These are phyloP conservation scores for Dipteronia sinensis DNA, from an alignment of 345 rosid genomes.

Conservation along the genomic window DNA sequence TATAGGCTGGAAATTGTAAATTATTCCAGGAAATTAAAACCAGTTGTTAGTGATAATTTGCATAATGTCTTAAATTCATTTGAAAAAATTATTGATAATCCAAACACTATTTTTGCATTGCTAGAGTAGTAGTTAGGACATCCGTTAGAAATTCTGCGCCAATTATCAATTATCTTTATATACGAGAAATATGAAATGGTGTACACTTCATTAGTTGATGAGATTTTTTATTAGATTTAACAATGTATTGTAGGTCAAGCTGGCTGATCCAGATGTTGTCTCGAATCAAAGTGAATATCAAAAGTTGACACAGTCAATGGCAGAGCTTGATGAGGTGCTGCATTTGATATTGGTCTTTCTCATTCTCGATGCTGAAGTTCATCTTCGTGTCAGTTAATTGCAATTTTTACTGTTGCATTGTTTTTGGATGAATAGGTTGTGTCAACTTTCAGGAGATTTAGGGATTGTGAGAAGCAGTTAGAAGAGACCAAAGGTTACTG, in stretches of 20 bases:
- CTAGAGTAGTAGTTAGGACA: not conserved
- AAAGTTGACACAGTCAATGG: constrained; percentile 80
- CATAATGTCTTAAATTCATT: not conserved
- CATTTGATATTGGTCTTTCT: constrained; percentile 4
- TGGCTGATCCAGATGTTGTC: constrained; percentile 89
- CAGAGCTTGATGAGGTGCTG: constrained; percentile 90
- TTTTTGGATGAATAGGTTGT: constrained; percentile 60
- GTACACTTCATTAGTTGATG: not conserved
- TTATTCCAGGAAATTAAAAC: not conserved
- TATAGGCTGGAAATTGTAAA: not conserved
- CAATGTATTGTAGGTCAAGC: constrained; percentile 56
- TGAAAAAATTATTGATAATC: not conserved
- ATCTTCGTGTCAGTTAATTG: constrained; percentile 3
- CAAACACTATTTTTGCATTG: not conserved
- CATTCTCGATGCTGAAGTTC: not conserved
- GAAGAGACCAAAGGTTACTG: constrained; percentile 71
- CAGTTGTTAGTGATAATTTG: not conserved
- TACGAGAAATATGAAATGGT: not conserved
- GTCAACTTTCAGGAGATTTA: constrained; percentile 62
- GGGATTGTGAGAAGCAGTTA: constrained; percentile 84
- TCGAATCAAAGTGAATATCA: constrained; percentile 82
- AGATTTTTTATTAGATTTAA: constrained; percentile 8
- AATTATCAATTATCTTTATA: not conserved
- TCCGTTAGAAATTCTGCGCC: not conserved
- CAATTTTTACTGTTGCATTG: not conserved